These are phyloP conservation scores for Mrakia blollopis DNA, from an alignment of 768 basidiomycete genomes.

Conservation along the genomic window DNA sequence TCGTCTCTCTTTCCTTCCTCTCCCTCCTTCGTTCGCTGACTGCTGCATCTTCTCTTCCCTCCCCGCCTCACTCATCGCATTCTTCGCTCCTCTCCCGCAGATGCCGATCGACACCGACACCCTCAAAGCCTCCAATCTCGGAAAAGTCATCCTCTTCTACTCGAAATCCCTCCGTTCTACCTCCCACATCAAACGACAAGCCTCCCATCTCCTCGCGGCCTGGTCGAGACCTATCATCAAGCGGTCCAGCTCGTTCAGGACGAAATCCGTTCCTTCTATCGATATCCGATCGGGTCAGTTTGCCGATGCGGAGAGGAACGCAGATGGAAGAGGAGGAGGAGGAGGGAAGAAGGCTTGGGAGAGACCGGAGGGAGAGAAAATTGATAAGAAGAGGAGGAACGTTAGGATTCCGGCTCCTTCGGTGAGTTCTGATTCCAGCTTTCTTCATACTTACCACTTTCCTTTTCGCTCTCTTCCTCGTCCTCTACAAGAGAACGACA, in stretches of 20 bases:
- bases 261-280: conserved; percentile 52
- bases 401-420: conserved; percentile 24
- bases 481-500: not conserved
- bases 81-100: conserved; percentile 34
- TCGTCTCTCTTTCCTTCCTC: not conserved
- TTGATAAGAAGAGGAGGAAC: conserved; percentile 28
- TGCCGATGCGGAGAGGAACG: conserved; percentile 53
- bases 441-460: no score
- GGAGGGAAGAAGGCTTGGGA: conserved; percentile 7
- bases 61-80: not conserved
- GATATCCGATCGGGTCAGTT: conserved; percentile 58
- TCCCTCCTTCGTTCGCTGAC: not conserved
- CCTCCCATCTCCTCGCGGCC: conserved; percentile 71
- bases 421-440: conserved; percentile 15
- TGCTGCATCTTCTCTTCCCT: not conserved
- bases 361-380: conserved; percentile 25
- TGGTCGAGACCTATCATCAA: conserved; percentile 94
- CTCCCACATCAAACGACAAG: conserved; percentile 70
- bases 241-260: conserved; percentile 66
- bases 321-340: not conserved
- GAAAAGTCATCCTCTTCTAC: conserved; percentile 88
- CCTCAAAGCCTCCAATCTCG: conserved; percentile 85
- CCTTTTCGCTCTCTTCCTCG: not conserved
- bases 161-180: conserved; percentile 89
- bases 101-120: conserved; percentile 89